phyloP scores from a whole-genome alignment of 768 basidiomycete genomes.

The Tricholoma sp. region DNA sequence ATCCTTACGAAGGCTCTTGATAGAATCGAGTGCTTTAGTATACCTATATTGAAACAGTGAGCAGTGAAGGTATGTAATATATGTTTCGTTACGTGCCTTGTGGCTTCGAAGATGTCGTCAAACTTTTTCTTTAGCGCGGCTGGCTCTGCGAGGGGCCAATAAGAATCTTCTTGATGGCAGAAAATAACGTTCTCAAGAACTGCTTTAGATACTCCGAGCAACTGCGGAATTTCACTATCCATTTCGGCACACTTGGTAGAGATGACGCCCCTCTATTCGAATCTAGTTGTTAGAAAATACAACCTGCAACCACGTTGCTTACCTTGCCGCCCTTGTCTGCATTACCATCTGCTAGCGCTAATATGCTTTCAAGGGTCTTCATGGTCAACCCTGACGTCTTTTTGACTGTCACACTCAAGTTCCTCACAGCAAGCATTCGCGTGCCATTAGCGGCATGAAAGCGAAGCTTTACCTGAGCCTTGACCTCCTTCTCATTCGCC shows the following conservation, averaged over 20 bases:
- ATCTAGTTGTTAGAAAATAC: neutral
- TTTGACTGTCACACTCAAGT: slow-evolving; percentile 89
- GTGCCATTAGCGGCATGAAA: slow-evolving; percentile 88
- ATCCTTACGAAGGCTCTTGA: slow-evolving; percentile 88
- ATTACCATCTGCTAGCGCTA: slow-evolving; percentile 66
- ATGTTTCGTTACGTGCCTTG: slow-evolving; percentile 52
- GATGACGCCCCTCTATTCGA: slow-evolving; percentile 69
- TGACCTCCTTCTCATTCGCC: slow-evolving; percentile 98
- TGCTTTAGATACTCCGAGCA: slow-evolving; percentile 95
- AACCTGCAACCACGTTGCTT: slow-evolving; percentile 15
- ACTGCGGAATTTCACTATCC: slow-evolving; percentile 87
- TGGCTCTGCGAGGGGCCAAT: slow-evolving; percentile 95
- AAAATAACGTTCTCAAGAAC: slow-evolving; percentile 99
- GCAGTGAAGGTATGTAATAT: no score
- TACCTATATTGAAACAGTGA: slow-evolving; percentile 49
- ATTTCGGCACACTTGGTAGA: slow-evolving; percentile 98
- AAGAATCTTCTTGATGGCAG: slow-evolving; percentile 98
- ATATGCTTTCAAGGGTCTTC: slow-evolving; percentile 95
- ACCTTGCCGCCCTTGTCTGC: slow-evolving; percentile 76
- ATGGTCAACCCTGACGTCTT: slow-evolving; percentile 85
- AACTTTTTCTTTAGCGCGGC: slow-evolving; percentile 95
- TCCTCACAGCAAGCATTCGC: slow-evolving; percentile 86
- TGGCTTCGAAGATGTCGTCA: slow-evolving; percentile 99
- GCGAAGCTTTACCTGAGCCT: slow-evolving; percentile 94
- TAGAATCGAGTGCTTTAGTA: slow-evolving; percentile 92